These are phyloP conservation scores for Xylariaceae sp. DNA, from an alignment of 2,329 filamentous ascomycete species.

Conservation along the genomic window DNA sequence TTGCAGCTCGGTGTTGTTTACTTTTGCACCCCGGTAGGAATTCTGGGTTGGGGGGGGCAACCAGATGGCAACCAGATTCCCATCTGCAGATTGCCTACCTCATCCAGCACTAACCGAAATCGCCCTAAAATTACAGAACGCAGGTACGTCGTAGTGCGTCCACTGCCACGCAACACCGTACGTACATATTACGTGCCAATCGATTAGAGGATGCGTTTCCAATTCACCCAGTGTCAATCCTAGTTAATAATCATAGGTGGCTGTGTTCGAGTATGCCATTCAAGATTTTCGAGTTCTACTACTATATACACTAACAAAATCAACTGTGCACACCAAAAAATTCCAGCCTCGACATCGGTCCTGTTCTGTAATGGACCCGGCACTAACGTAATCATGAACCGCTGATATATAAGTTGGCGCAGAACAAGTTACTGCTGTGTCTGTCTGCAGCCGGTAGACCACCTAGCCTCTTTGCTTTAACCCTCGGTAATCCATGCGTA, in stretches of 20 bases:
- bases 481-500: neutral
- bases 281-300: neutral
- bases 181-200: no score
- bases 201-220: no score
- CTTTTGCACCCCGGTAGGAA: slow-evolving; percentile 9
- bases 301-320: neutral
- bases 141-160: no score
- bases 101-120: neutral
- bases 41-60: slow-evolving; percentile 24
- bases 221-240: no score
- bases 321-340: neutral
- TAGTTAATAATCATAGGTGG: neutral
- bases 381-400: neutral
- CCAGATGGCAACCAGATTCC: slow-evolving; percentile 15
- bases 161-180: no score
- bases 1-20: slow-evolving; percentile 7
- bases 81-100: slow-evolving; percentile 11
- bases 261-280: neutral
- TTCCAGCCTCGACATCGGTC: neutral
- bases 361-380: neutral
- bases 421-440: neutral
- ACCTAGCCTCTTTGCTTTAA: no score
- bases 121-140: no score
- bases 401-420: neutral
- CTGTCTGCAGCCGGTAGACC: no score